These are phyloP conservation scores for Microbotryum saponariae DNA, from an alignment of 1,284 basidiomycete genomes.

Conservation along the genomic window DNA sequence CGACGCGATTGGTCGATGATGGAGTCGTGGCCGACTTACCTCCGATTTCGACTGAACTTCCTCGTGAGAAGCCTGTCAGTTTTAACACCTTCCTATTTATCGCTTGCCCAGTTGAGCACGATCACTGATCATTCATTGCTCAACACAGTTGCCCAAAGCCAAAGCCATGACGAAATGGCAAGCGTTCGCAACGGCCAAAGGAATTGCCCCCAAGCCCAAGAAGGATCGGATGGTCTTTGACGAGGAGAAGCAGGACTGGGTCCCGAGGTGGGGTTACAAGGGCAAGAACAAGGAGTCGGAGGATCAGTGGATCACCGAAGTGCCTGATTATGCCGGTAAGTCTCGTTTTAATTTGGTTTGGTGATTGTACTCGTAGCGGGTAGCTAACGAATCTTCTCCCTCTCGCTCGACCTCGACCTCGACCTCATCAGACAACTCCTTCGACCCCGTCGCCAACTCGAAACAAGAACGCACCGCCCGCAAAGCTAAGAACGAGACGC, in stretches of 20 bases:
- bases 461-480: slow-evolving; percentile 70
- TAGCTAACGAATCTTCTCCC: background rate
- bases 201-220: slow-evolving; percentile 67
- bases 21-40: slow-evolving; percentile 82
- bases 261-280: slow-evolving; percentile 81
- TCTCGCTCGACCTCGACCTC: slow-evolving; percentile 12
- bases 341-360: slow-evolving; percentile 22
- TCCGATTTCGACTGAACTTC: slow-evolving; percentile 63
- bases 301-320: slow-evolving; percentile 86
- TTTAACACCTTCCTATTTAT: background rate
- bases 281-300: slow-evolving; percentile 86
- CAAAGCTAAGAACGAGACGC: slow-evolving; percentile 75
- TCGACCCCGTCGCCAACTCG: slow-evolving; percentile 69
- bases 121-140: background rate
- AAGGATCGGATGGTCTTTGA: slow-evolving; percentile 85
- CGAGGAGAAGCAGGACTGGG: slow-evolving; percentile 89
- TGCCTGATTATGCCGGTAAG: slow-evolving; percentile 75
- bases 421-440: slow-evolving; percentile 53
- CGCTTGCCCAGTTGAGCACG: background rate
- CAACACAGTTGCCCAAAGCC: slow-evolving; percentile 61
- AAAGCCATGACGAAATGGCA: slow-evolving; percentile 96
- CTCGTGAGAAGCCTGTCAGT: slow-evolving; percentile 69
- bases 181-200: slow-evolving; percentile 86
- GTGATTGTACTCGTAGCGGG: background rate
- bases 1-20: slow-evolving; percentile 64